Conservation (phyloP, 2,329 filamentous ascomycete genomes). For the Ascochyta koolunga region DNA sequence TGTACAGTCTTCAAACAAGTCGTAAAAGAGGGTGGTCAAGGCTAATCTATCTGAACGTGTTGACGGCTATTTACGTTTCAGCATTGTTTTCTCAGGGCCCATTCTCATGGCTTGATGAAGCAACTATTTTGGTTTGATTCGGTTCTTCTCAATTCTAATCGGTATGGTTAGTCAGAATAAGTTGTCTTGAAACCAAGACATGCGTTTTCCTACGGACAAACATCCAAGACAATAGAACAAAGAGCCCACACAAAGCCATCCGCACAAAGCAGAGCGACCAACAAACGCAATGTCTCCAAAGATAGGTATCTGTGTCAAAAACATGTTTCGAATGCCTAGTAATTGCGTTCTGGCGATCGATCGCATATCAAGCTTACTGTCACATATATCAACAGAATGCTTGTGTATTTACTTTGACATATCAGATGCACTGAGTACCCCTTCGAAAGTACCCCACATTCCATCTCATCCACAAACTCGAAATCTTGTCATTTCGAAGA, state of each 20-base stretch:
- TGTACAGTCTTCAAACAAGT: too few relatives aligned
- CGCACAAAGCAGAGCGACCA: background rate
- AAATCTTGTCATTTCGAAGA: too few relatives aligned
- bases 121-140: too few relatives aligned
- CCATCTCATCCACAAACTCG: background rate
- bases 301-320: background rate
- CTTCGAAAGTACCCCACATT: background rate
- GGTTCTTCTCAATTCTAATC: too few relatives aligned
- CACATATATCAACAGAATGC: background rate
- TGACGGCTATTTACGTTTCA: too few relatives aligned
- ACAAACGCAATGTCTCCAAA: background rate
- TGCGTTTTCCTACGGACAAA: background rate
- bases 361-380: background rate
- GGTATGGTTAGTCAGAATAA: background rate
- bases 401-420: background rate
- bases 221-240: background rate
- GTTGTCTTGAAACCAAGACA: background rate
- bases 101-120: too few relatives aligned
- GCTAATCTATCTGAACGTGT: too few relatives aligned
- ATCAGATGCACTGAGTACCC: background rate
- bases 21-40: too few relatives aligned
- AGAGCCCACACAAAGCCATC: background rate
- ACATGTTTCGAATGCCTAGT: background rate
- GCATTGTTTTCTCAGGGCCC: too few relatives aligned
- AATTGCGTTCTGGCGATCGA: background rate